Evolutionary conservation across 768 basidiomycete genomes (phyloP).

Genomic region (Russula virescens): DNA sequence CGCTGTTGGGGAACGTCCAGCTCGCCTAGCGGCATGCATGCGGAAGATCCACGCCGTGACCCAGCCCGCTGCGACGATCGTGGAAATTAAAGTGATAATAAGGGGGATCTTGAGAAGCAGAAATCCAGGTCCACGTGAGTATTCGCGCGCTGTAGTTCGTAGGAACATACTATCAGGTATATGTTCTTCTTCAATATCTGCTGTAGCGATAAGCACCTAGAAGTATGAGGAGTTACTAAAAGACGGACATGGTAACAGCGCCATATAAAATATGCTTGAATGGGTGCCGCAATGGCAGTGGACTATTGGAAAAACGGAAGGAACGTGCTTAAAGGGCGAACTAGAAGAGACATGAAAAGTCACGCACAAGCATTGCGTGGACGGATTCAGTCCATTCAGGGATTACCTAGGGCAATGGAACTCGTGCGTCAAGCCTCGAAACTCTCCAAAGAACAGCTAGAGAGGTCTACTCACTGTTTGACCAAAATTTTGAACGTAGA

Average conservation of each 20-base stretch:
- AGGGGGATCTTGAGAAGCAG: conserved; percentile 4
- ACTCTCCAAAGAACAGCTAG: not conserved
- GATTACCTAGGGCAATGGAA: not conserved
- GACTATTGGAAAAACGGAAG: not conserved
- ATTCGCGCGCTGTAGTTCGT: not conserved
- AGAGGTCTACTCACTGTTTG: not conserved
- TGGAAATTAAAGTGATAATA: not conserved
- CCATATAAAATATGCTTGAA: conserved; percentile 16
- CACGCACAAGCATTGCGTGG: conserved; percentile 13
- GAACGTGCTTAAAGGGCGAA: not conserved
- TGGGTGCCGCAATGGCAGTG: conserved; percentile 1
- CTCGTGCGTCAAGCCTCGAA: not conserved
- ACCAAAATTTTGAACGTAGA: conserved; percentile 8
- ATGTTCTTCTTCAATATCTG: conserved; percentile 10
- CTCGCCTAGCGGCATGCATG: not conserved
- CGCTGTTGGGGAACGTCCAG: too few relatives aligned
- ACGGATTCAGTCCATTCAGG: conserved; percentile 5
- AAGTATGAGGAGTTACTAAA: not conserved
- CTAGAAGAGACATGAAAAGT: not conserved
- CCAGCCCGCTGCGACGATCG: not conserved
- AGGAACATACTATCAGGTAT: conserved; percentile 6
- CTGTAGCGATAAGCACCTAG: not conserved
- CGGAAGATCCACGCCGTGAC: conserved; percentile 8
- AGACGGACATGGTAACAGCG: conserved; percentile 13
- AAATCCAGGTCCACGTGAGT: not conserved